A percentile compares a stretch with the other conserved stretches of the same genome.
Conservation (phyloP, 1,139 yeast genomes). For the Yamadazyma sp. region DNA sequence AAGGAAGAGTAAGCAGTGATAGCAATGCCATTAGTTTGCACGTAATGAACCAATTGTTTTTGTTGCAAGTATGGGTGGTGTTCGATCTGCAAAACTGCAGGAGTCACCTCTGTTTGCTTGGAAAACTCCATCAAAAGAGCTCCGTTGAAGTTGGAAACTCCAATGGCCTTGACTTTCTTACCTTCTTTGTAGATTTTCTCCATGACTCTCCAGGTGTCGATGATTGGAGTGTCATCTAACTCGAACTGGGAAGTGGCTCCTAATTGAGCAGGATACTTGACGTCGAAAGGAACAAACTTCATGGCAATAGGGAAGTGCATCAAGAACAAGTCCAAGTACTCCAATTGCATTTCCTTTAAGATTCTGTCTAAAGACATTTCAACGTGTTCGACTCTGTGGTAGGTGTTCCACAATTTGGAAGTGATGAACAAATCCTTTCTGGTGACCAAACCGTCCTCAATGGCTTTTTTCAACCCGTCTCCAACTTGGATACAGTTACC, state of each 20-base stretch:
- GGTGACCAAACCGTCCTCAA: slow-evolving; percentile 63
- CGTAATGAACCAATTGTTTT: slow-evolving; percentile 62
- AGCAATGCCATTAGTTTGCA: slow-evolving; percentile 59
- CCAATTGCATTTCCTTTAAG: slow-evolving; percentile 61
- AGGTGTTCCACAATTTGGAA: slow-evolving; percentile 80
- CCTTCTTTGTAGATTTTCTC: slow-evolving; percentile 56
- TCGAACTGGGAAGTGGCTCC: slow-evolving; percentile 54
- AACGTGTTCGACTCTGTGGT: slow-evolving; percentile 65
- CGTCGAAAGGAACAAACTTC: slow-evolving; percentile 70
- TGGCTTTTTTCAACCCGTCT: slow-evolving; percentile 61
- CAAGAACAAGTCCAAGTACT: slow-evolving; percentile 70
- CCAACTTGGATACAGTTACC: slow-evolving; percentile 79
- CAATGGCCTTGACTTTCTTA: slow-evolving; percentile 60
- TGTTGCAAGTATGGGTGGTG: slow-evolving; percentile 92
- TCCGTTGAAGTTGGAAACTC: slow-evolving; percentile 77
- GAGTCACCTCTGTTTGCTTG: slow-evolving; percentile 68
- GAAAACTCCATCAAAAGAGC: slow-evolving; percentile 72
- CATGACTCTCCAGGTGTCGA: slow-evolving; percentile 79
- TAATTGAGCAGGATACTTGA: slow-evolving; percentile 73
- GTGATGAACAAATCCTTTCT: slow-evolving; percentile 75
- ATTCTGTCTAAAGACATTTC: slow-evolving; percentile 61
- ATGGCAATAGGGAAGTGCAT: slow-evolving; percentile 82
- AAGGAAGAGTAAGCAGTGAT: slow-evolving; percentile 86
- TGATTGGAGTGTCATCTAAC: slow-evolving; percentile 68
- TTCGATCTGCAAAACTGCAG: slow-evolving; percentile 85